Base-by-base conservation (phyloP, 2,329 filamentous ascomycete species). In the Aspergillus fructus region DNA sequence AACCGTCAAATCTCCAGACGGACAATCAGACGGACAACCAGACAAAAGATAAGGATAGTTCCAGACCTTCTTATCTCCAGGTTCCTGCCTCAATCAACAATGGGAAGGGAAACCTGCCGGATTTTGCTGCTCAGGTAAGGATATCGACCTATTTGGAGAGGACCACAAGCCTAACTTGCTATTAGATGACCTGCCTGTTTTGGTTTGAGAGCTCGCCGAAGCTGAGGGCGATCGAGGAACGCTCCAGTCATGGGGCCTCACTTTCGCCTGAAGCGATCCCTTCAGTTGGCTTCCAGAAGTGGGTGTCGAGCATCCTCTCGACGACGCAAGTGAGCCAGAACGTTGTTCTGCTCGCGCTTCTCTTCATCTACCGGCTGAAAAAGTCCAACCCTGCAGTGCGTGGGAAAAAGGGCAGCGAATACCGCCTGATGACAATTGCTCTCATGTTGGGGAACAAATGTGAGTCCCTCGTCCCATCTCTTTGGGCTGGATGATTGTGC, bases 381-480 rank as follows among this genome's bases (percentile, higher is more conserved):
- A 90, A 89, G 72, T 88, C 89, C 62, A 97, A 96, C 66, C 90
- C 92, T 0, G 86, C 83, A 3, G 93, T 97, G 17, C 91, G 93
- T 70, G 94, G 94, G 41, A 93, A 93, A 68, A 88, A 88, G 21
- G 94, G 94, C 5, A 99, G 94, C 73, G 94, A 97, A 73, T 97
- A 94, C 70, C 83, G 94, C 17, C 79, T 99, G 23, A 81, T 97
- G 68, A 97, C 94, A 0, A 93, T 97, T 49, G 94, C 94, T 23
- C 79, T 99, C 64, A 99, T 99, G 94, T 81, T 99, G 59, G 93
- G 93, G 60, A 99, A 99, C 75, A 99, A 99, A 79, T 99, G 88
- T 90, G 74, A 70, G 62, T 59, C 11, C 23, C 41, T 15, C n/a
- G 27, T 30, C 27, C 9, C 9, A 30, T 30, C 8, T 30, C 9